Evolutionary conservation across 2,329 filamentous ascomycete species (phyloP), one percentile per base, ranked within the genome.

Genomic region (Colletotrichum sp.): DNA sequence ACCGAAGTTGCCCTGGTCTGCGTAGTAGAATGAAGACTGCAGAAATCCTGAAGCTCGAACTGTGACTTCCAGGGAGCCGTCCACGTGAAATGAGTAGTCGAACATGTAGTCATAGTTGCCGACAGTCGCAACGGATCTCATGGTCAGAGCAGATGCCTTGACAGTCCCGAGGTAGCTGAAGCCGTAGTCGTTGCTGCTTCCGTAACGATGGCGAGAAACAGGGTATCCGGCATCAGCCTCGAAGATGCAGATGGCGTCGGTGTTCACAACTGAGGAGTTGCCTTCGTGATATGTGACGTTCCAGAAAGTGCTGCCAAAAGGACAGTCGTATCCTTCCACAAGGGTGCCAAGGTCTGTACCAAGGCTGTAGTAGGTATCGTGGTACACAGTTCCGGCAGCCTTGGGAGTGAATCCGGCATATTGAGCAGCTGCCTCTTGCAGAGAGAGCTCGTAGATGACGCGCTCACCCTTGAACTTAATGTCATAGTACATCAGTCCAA

Each of bases 371-470:
- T 82, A 82, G 0, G 83, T 84, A 70, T 87, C 87, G 70, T 88
- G 86, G 74, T 85, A 88, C 32, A 85, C 80, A 1, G 84, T 86
- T n/a, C 81, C 81, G 7, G 84, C 84, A 3, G 84, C 80, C 80
- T 87, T 87, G 12, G 88, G 87, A 69, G 87, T 83, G 76, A 85
- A 84, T 1, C 87, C 87, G 6, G 87, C 88, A 76, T 90, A 90
- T 72, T 90, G 88, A 6, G 89, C 87, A 30, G 89, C 82, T 0
- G 88, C 89, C 79, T 90, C 89, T 78, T 91, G 88, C 66, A 90
- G 82, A 11, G 86, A 86, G 6, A 90, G 84, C 80, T 90, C 88
- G 78, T 90, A 90, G 61, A 90, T 82, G 59, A 90, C 84, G 2
- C 88, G 83, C 76, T 90, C 85, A 15, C 86, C 87, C 77, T 88